Conservation (phyloP, 345 rosid species). For the Rhizophora mangle region DNA sequence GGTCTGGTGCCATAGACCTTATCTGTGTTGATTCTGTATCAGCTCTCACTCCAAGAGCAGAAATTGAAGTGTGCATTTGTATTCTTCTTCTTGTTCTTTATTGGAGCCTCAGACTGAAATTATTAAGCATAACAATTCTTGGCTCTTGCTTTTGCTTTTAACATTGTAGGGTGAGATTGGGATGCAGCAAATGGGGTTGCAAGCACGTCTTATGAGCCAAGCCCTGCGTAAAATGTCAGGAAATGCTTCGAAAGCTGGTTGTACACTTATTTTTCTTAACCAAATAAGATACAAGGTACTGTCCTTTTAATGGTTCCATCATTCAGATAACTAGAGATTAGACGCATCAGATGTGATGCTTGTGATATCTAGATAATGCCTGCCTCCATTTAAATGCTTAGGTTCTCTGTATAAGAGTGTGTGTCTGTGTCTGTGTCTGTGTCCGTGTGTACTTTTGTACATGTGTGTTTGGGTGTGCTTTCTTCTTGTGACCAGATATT, state of each 20-base stretch:
- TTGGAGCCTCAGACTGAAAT: neutral
- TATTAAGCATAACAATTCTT: conserved; percentile 8
- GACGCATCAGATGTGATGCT: neutral
- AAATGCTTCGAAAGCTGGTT: conserved; percentile 99
- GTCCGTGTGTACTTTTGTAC: neutral
- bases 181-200: conserved; percentile 98
- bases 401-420: neutral
- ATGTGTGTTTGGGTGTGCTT: neutral
- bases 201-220: conserved; percentile 99
- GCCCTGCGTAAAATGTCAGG: conserved; percentile 99
- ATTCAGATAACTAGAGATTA: conserved; percentile 5
- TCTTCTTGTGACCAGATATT: conserved; percentile 14
- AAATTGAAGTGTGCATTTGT: conserved; percentile 69
- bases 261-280: conserved; percentile 86
- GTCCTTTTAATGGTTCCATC: conserved; percentile 2
- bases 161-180: conserved; percentile 84
- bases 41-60: conserved; percentile 97
- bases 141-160: conserved; percentile 11
- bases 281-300: conserved; percentile 92
- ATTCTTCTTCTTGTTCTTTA: neutral
- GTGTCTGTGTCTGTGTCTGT: neutral
- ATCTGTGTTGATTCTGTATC: conserved; percentile 96
- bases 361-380: no score
- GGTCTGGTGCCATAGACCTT: conserved; percentile 92
- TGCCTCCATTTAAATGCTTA: neutral